Conservation (phyloP, 2,329 filamentous ascomycete genomes). For the Helicocarpus griseus region DNA sequence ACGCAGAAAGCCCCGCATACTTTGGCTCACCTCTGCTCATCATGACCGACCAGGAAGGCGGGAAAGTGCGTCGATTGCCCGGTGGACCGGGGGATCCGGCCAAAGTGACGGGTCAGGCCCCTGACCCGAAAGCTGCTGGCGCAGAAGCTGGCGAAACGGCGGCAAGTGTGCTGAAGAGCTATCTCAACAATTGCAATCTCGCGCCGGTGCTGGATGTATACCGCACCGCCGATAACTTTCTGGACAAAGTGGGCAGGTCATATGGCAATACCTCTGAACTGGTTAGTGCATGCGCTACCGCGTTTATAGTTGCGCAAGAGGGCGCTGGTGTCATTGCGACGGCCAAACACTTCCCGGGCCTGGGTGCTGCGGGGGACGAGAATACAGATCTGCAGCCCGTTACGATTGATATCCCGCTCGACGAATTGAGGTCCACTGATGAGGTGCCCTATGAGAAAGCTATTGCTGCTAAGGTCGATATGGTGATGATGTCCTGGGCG, state of each 20-base stretch:
- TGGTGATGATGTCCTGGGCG: constrained; percentile 25
- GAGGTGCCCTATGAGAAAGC: constrained; percentile 17
- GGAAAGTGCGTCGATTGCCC: constrained; percentile 18
- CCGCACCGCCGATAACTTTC: constrained; percentile 18
- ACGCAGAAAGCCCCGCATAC: constrained; percentile 15
- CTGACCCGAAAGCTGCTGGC: constrained; percentile 12
- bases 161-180: constrained; percentile 12
- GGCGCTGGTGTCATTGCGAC: constrained; percentile 15
- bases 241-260: constrained; percentile 18
- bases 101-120: constrained; percentile 17
- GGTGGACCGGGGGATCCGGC: constrained; percentile 18
- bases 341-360: constrained; percentile 24
- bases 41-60: constrained; percentile 26
- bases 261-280: constrained; percentile 17
- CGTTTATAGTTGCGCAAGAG: constrained; percentile 19
- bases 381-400: constrained; percentile 22
- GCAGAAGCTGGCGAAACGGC: constrained; percentile 17
- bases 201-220: constrained; percentile 22
- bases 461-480: constrained; percentile 20
- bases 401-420: constrained; percentile 15
- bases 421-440: constrained; percentile 19
- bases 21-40: constrained; percentile 19
- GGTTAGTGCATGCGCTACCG: constrained; percentile 14
- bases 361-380: constrained; percentile 17
- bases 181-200: constrained; percentile 19